Conservation (phyloP, 805 yeast species). For the Ogataea neopini region DNA sequence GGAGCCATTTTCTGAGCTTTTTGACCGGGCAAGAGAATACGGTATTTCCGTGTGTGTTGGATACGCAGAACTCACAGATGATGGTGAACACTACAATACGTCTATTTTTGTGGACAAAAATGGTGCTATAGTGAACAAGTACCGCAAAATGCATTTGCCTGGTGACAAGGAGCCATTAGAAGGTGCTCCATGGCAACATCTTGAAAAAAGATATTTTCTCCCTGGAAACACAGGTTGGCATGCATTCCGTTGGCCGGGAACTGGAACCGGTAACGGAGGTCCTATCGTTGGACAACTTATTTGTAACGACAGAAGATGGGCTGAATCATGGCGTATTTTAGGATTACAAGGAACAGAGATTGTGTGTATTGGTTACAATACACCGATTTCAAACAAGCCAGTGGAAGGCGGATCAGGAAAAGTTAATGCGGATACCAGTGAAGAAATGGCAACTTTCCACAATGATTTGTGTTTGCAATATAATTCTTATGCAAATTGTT, state of each 20-base stretch:
- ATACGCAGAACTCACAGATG: slow-evolving; percentile 41
- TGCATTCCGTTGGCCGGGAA: slow-evolving; percentile 38
- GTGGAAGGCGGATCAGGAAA: slow-evolving; percentile 24
- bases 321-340: slow-evolving; percentile 40
- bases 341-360: slow-evolving; percentile 40
- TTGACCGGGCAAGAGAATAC: slow-evolving; percentile 33
- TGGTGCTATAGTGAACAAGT: slow-evolving; percentile 34
- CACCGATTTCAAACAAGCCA: slow-evolving; percentile 38
- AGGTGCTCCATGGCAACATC: slow-evolving; percentile 37
- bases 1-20: slow-evolving; percentile 35
- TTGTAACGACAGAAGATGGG: slow-evolving; percentile 42
- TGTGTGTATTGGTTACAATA: slow-evolving; percentile 37
- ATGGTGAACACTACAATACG: slow-evolving; percentile 38
- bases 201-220: slow-evolving; percentile 40
- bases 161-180: slow-evolving; percentile 38
- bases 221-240: slow-evolving; percentile 40
- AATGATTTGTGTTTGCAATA: slow-evolving; percentile 36
- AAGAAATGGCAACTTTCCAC: slow-evolving; percentile 34
- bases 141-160: slow-evolving; percentile 41
- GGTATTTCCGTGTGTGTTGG: slow-evolving; percentile 38
- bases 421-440: slow-evolving; percentile 29
- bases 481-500: slow-evolving; percentile 37
- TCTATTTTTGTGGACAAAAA: slow-evolving; percentile 35
- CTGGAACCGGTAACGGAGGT: slow-evolving; percentile 33
- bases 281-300: slow-evolving; percentile 39